Conservation (phyloP, 2,329 filamentous ascomycete species). For the Cladosporium phlei region DNA sequence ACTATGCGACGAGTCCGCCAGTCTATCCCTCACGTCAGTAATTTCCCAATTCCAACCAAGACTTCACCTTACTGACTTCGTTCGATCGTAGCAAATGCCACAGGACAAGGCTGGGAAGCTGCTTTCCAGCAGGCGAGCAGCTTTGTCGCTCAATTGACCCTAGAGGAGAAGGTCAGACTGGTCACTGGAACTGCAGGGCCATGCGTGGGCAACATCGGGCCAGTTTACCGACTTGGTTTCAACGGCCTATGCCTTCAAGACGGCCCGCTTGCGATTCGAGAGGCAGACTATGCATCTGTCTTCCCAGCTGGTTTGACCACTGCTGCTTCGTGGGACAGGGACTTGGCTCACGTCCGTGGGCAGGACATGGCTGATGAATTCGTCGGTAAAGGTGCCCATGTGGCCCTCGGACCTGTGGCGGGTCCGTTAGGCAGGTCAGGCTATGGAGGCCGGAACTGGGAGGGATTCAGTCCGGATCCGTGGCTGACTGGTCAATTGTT, state of each 20-base stretch:
- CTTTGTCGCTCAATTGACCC: slow-evolving; percentile 20
- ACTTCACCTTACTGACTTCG: too few species aligned
- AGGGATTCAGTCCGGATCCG: slow-evolving; percentile 46
- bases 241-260: slow-evolving; percentile 36
- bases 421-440: slow-evolving; percentile 31
- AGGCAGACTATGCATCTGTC: slow-evolving; percentile 34
- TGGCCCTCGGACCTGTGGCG: slow-evolving; percentile 51
- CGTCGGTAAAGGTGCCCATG: slow-evolving; percentile 44
- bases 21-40: slow-evolving; percentile 23
- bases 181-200: slow-evolving; percentile 25
- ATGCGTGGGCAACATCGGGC: slow-evolving; percentile 60
- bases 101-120: slow-evolving; percentile 20
- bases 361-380: slow-evolving; percentile 29
- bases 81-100: slow-evolving; percentile 20
- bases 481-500: slow-evolving; percentile 71
- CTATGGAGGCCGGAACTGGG: slow-evolving; percentile 26
- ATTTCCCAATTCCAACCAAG: not conserved
- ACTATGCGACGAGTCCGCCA: slow-evolving; percentile 23
- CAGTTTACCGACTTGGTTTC: slow-evolving; percentile 29
- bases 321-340: slow-evolving; percentile 37
- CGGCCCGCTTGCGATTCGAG: slow-evolving; percentile 37
- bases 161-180: slow-evolving; percentile 22
- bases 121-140: slow-evolving; percentile 20
- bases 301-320: slow-evolving; percentile 38
- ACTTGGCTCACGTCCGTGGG: slow-evolving; percentile 31